These are phyloP conservation scores for Heimioporus retisporus DNA, from an alignment of 1,284 basidiomycete genomes.

Conservation along the genomic window DNA sequence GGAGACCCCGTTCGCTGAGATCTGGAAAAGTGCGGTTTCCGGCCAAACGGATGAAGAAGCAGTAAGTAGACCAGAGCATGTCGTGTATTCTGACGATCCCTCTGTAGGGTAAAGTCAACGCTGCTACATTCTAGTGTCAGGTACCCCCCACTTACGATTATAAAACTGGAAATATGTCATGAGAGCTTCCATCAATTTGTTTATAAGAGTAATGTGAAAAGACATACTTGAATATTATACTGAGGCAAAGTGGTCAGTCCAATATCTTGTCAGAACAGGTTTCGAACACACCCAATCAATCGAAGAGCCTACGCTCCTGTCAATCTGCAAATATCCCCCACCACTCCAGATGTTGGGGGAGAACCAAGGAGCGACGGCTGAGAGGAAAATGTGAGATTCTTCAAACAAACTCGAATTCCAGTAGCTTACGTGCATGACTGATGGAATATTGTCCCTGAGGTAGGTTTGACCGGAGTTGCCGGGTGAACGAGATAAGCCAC, in stretches of 20 bases:
- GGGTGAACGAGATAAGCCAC: slow-evolving; percentile 58
- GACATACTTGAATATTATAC: slow-evolving; percentile 56
- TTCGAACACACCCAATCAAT: slow-evolving; percentile 58
- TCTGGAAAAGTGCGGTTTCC: slow-evolving; percentile 9
- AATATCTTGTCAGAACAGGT: background rate
- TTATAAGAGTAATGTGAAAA: background rate
- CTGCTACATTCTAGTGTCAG: too few species aligned
- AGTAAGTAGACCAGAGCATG: slow-evolving; percentile 2
- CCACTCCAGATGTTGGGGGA: slow-evolving; percentile 30
- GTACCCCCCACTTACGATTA: slow-evolving; percentile 56
- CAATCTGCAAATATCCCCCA: slow-evolving; percentile 69
- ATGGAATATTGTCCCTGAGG: slow-evolving; percentile 48
- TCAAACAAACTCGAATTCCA: too few species aligned
- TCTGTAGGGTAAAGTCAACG: slow-evolving; percentile 2
- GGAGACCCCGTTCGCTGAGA: slow-evolving; percentile 7
- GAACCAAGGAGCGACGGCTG: slow-evolving; percentile 44
- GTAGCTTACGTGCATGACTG: slow-evolving; percentile 47
- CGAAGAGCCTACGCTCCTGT: slow-evolving; percentile 62
- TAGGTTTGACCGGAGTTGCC: slow-evolving; percentile 43
- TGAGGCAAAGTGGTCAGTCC: slow-evolving; percentile 6
- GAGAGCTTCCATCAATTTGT: background rate
- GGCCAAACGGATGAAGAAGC: slow-evolving; percentile 6
- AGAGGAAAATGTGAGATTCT: background rate
- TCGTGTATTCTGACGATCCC: slow-evolving; percentile 8
- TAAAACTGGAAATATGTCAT: slow-evolving; percentile 56